A percentile compares a stretch with the other conserved stretches of the same genome.
phyloP scores from a whole-genome alignment of 345 rosid species.

The Salix caprea region DNA sequence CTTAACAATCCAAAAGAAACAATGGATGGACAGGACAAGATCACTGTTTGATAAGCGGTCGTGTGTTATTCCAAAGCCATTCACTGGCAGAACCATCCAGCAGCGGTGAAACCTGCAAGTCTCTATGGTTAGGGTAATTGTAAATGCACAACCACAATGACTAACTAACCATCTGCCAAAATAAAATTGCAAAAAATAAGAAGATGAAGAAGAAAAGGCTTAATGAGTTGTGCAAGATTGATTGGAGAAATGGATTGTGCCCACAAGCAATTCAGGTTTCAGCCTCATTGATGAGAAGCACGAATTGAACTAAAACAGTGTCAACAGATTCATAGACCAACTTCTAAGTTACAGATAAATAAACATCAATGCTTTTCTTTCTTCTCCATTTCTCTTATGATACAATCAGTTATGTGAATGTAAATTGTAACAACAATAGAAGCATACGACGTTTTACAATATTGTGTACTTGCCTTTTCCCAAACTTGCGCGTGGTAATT shows the following conservation, averaged over 20 bases:
- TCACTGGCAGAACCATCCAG: conserved; percentile 62
- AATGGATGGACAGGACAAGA: neutral
- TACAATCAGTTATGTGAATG: neutral
- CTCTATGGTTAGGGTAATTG: neutral
- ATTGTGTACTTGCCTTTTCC: conserved; percentile 61
- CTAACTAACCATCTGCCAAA: no score
- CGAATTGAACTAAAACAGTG: no score
- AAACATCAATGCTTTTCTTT: neutral
- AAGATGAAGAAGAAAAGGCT: no score
- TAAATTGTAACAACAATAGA: neutral
- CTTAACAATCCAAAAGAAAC: neutral
- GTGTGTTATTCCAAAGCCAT: conserved; percentile 90
- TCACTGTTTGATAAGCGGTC: conserved; percentile 48
- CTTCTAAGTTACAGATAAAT: no score
- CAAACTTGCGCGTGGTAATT: conserved; percentile 79
- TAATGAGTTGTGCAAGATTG: neutral
- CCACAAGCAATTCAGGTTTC: no score
- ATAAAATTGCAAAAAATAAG: neutral
- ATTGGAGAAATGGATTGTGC: neutral
- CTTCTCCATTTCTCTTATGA: neutral
- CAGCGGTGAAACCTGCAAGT: conserved; percentile 72
- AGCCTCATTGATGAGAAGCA: no score
- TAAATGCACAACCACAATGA: neutral
- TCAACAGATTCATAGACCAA: no score
- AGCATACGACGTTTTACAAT: neutral